A percentile compares a stretch with the other conserved stretches of the same genome.
These are phyloP conservation scores for Pseudognaphalium luteoalbum DNA, from an alignment of 129 eudicot genomes.

Conservation along the genomic window DNA sequence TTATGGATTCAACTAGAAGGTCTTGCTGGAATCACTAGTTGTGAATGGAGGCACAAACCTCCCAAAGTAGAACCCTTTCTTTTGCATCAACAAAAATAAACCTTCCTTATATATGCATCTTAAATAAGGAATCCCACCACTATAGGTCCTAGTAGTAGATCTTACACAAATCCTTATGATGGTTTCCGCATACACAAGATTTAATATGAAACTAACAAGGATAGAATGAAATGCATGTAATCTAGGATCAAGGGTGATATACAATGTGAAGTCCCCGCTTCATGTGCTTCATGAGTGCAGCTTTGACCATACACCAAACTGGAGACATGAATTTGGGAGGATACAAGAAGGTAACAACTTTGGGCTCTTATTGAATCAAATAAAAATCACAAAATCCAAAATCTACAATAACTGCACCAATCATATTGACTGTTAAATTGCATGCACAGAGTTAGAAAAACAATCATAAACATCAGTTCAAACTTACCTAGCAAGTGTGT, in stretches of 20 bases:
- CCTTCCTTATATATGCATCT: background rate
- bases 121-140: background rate
- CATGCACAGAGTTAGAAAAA: background rate
- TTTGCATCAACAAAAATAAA: no score
- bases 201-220: background rate
- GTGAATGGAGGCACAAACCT: no score
- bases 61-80: no score
- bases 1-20: no score
- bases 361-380: no score
- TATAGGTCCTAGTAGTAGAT: background rate
- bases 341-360: no score
- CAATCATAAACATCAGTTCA: background rate
- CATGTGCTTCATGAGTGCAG: no score
- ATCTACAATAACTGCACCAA: background rate
- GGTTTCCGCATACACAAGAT: background rate
- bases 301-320: no score
- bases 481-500: background rate
- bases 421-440: background rate
- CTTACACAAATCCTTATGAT: background rate
- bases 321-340: no score
- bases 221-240: background rate
- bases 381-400: no score
- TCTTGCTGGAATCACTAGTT: no score
- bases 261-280: no score
- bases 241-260: background rate